phyloP scores from a whole-genome alignment of 495 filamentous ascomycete species.

The Penicillium soppii region DNA sequence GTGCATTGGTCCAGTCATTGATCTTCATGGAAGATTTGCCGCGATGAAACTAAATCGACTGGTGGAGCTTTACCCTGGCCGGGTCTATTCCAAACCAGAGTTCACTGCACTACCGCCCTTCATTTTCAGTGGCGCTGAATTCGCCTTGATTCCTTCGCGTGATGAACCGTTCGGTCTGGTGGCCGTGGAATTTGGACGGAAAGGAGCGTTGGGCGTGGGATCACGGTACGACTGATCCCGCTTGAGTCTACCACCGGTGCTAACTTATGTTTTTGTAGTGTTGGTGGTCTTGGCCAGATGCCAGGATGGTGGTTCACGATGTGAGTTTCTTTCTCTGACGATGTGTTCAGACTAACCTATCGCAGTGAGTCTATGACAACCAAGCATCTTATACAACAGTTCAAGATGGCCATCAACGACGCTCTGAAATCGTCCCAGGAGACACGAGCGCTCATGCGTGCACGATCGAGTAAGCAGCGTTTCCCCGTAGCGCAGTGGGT shows the following conservation, averaged over 20 bases:
- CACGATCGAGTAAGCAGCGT: constrained; percentile 69
- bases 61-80: constrained; percentile 68
- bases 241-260: neutral
- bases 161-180: constrained; percentile 80
- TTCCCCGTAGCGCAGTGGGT: constrained; percentile 73
- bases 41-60: constrained; percentile 68
- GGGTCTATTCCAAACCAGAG: constrained; percentile 74
- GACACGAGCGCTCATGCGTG: constrained; percentile 66
- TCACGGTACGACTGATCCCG: constrained; percentile 28
- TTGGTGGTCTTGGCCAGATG: constrained; percentile 71
- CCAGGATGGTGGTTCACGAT: constrained; percentile 71
- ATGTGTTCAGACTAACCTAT: constrained; percentile 1
- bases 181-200: constrained; percentile 76
- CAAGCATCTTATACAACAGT: constrained; percentile 67
- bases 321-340: neutral
- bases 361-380: constrained; percentile 61
- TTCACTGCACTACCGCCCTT: constrained; percentile 76
- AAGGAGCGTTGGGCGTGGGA: constrained; percentile 74
- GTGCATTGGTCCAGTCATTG: constrained; percentile 71
- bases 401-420: constrained; percentile 65
- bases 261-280: constrained; percentile 19
- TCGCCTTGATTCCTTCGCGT: constrained; percentile 76
- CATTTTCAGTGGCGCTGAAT: constrained; percentile 77
- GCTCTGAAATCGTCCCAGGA: constrained; percentile 61
- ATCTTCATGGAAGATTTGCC: constrained; percentile 76